These are phyloP conservation scores for Sporobolomyces phaffii DNA, from an alignment of 768 basidiomycete species.

Conservation along the genomic window DNA sequence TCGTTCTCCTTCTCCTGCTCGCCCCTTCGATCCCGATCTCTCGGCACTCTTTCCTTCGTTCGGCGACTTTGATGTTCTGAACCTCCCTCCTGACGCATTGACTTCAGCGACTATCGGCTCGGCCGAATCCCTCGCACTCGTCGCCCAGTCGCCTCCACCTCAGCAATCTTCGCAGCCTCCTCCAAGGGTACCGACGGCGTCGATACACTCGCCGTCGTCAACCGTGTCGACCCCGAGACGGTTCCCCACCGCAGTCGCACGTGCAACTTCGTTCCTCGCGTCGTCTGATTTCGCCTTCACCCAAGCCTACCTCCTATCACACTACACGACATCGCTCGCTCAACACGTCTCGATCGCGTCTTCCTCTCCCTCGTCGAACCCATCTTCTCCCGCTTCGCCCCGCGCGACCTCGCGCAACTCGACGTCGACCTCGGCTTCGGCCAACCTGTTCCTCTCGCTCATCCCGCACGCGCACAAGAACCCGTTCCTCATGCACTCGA, in stretches of 20 bases:
- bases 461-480: constrained; percentile 19
- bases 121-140: not conserved
- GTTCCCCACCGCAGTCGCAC: not conserved
- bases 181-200: not conserved
- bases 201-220: not conserved
- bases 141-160: too few relatives aligned
- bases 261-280: constrained; percentile 10
- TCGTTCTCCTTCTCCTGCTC: constrained; percentile 3
- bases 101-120: not conserved
- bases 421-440: not conserved
- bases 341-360: constrained; percentile 26
- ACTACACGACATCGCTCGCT: constrained; percentile 27
- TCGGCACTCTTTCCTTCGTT: constrained; percentile 3
- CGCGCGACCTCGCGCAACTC: not conserved
- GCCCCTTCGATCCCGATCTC: constrained; percentile 11
- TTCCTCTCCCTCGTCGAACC: not conserved
- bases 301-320: constrained; percentile 16
- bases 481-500: constrained; percentile 17
- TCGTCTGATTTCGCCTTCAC: constrained; percentile 30
- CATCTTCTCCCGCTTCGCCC: not conserved
- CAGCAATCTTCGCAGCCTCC: too few relatives aligned
- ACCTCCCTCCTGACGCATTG: not conserved
- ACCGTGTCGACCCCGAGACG: not conserved
- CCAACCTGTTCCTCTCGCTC: constrained; percentile 31
- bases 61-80: constrained; percentile 6